Conservation (phyloP, 1,139 yeast genomes). For the Nakaseomyces sp. region DNA sequence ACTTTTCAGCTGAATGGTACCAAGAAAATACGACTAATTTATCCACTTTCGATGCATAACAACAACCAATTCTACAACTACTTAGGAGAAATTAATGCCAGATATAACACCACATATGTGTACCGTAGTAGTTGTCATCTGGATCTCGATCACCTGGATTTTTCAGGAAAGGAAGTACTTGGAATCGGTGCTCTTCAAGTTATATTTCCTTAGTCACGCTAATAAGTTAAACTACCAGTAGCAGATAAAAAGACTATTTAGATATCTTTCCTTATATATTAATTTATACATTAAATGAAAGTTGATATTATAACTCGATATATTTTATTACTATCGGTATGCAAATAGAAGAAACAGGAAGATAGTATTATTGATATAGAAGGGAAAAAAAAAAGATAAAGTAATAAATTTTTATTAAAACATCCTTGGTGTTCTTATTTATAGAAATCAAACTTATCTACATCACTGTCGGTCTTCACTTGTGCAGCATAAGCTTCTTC, state of each 20-base stretch:
- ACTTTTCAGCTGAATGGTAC: constrained; percentile 11
- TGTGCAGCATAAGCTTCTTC: constrained; percentile 97
- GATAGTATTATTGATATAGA: not conserved
- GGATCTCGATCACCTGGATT: constrained; percentile 35
- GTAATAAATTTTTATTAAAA: not conserved
- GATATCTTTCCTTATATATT: not conserved
- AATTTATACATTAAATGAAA: not conserved
- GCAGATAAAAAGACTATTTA: no score
- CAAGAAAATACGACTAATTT: constrained; percentile 1
- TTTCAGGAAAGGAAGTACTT: not conserved
- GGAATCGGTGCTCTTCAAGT: not conserved
- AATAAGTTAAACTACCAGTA: no score
- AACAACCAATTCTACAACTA: constrained; percentile 33
- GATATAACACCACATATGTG: constrained; percentile 20
- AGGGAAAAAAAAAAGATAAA: not conserved
- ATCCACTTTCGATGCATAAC: constrained; percentile 6
- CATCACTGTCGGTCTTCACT: constrained; percentile 91
- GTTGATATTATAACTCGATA: not conserved
- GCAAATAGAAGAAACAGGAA: not conserved
- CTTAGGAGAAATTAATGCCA: constrained; percentile 44
- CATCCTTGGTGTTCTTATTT: constrained; percentile 38
- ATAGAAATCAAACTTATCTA: constrained; percentile 95
- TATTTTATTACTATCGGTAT: constrained; percentile 1
- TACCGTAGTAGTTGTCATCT: constrained; percentile 46
- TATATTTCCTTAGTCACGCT: not conserved